phyloP scores from a whole-genome alignment of 2,329 filamentous ascomycete genomes.

The Cladosporium sp. region DNA sequence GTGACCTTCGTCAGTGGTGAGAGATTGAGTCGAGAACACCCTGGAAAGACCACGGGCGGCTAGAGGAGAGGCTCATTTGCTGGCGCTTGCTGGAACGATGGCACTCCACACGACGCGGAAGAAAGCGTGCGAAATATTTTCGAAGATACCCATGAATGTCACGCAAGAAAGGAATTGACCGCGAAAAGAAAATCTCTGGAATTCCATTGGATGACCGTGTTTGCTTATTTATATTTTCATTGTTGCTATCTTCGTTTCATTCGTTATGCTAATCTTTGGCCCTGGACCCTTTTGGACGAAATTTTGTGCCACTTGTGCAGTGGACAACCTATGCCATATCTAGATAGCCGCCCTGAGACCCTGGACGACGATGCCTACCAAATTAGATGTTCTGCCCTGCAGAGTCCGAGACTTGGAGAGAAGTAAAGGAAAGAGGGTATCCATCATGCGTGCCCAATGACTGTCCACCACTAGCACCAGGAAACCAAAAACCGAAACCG shows the following conservation, averaged over 20 bases:
- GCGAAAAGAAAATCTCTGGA: no score
- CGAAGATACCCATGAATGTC: constrained; percentile 13
- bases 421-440: not conserved
- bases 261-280: not conserved
- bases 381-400: not conserved
- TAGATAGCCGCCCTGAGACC: not conserved
- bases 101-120: not conserved
- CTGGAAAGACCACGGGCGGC: not conserved
- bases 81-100: constrained; percentile 11
- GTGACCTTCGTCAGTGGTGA: not conserved
- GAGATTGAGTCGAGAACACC: not conserved
- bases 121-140: not conserved
- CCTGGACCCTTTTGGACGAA: not conserved
- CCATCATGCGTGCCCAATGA: not conserved
- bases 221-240: not conserved
- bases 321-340: not conserved
- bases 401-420: not conserved
- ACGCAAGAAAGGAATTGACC: not conserved
- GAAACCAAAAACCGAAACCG: not conserved
- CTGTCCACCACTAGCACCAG: no score
- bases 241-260: not conserved
- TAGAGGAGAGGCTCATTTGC: not conserved
- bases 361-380: not conserved
- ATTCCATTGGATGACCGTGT: no score
- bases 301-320: not conserved